phyloP scores from a whole-genome alignment of 495 filamentous ascomycete species.

The Chaetomidium leptoderma region DNA sequence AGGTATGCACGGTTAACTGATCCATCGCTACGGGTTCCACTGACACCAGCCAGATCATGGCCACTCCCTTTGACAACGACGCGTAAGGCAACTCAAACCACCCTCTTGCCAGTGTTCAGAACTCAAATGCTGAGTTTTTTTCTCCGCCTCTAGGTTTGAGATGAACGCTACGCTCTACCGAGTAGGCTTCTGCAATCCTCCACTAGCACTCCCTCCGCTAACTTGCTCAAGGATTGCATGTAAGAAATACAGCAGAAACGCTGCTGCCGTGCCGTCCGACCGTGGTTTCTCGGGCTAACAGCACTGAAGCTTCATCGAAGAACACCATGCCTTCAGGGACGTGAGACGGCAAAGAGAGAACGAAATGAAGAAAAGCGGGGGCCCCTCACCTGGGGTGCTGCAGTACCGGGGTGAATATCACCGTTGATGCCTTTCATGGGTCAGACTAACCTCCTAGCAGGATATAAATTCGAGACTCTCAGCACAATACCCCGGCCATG shows the following conservation, averaged over 20 bases:
- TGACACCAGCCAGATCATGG: slow-evolving; percentile 64
- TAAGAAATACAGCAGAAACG: slow-evolving; percentile 40
- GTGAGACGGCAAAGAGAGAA: slow-evolving; percentile 27
- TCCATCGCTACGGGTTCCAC: background rate
- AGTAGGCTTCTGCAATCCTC: slow-evolving; percentile 49
- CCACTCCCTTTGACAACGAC: slow-evolving; percentile 74
- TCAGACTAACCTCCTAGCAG: slow-evolving; percentile 42
- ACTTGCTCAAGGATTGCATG: slow-evolving; percentile 64
- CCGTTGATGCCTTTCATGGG: background rate
- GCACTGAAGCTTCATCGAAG: slow-evolving; percentile 78
- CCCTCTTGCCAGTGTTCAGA: slow-evolving; percentile 9
- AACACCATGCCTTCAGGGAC: slow-evolving; percentile 65
- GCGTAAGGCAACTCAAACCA: slow-evolving; percentile 49
- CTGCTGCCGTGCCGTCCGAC: background rate
- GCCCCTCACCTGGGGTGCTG: slow-evolving; percentile 42
- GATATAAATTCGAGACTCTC: slow-evolving; percentile 94
- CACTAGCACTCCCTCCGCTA: slow-evolving; percentile 16
- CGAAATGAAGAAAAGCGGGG: slow-evolving; percentile 43
- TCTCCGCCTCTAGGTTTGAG: slow-evolving; percentile 62
- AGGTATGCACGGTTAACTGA: slow-evolving; percentile 47
- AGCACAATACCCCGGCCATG: slow-evolving; percentile 68
- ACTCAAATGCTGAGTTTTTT: slow-evolving; percentile 8
- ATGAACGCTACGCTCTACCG: slow-evolving; percentile 93
- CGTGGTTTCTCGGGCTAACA: slow-evolving; percentile 1
- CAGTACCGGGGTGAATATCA: slow-evolving; percentile 53